phyloP scores from a whole-genome alignment of 1,139 yeast genomes.

The Pichiaceae sp. region DNA sequence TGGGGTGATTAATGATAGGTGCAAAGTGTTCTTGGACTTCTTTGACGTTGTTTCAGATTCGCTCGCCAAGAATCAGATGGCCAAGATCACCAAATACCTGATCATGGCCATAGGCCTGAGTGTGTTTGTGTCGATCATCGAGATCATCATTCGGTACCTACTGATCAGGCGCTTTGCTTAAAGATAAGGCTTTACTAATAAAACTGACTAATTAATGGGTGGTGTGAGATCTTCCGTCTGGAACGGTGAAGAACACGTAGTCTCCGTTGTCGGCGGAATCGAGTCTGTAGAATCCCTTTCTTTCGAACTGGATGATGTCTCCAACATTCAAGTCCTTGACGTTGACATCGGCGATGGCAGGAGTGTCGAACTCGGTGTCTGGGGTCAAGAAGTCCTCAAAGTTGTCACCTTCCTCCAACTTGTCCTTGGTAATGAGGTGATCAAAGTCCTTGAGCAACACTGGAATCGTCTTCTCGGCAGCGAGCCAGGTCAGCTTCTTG shows the following conservation, averaged over 20 bases:
- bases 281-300: conserved; percentile 92
- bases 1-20: conserved; percentile 84
- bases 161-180: conserved; percentile 29
- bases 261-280: conserved; percentile 52
- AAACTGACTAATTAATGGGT: not conserved
- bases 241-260: conserved; percentile 84
- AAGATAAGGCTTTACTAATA: conserved; percentile 4
- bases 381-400: conserved; percentile 91
- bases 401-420: conserved; percentile 89
- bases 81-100: conserved; percentile 85
- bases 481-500: conserved; percentile 93
- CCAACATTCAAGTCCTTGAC: conserved; percentile 71
- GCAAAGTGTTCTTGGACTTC: conserved; percentile 88
- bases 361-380: conserved; percentile 74
- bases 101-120: conserved; percentile 76
- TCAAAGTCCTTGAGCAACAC: conserved; percentile 89
- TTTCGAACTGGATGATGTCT: conserved; percentile 87
- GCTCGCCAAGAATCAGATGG: conserved; percentile 86
- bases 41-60: conserved; percentile 91
- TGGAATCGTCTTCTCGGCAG: conserved; percentile 60
- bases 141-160: conserved; percentile 48
- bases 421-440: conserved; percentile 92
- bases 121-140: conserved; percentile 57
- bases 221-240: conserved; percentile 60
- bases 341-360: conserved; percentile 77